A percentile compares a stretch with the other conserved stretches of the same genome.
Evolutionary conservation across 2,329 filamentous ascomycete genomes (phyloP).

Genomic region (Seiridium unicorne): DNA sequence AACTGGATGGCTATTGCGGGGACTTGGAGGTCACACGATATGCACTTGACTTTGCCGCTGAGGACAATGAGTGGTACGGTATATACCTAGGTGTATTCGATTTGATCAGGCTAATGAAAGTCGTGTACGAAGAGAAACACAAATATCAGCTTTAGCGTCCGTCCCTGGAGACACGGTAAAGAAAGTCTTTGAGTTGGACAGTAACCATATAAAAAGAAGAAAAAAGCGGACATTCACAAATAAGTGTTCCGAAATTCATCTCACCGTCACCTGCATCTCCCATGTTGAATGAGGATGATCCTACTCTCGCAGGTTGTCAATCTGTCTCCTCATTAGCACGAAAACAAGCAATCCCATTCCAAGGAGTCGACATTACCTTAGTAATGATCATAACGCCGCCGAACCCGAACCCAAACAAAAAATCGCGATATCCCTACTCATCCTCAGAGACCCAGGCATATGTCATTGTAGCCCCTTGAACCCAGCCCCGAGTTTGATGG

Average conservation of each 20-base stretch:
- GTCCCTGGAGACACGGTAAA: not conserved
- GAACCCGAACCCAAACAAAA: no score
- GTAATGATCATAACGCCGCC: no score
- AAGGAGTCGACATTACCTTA: no score
- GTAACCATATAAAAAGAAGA: not conserved
- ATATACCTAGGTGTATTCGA: no score
- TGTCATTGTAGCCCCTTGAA: conserved; percentile 21
- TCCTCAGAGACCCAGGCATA: not conserved
- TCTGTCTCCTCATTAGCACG: not conserved
- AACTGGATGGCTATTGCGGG: no score
- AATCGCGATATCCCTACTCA: no score
- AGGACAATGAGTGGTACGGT: no score
- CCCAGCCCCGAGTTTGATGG: conserved; percentile 31
- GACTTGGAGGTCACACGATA: no score
- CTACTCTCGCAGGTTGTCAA: not conserved
- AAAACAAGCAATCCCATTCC: not conserved
- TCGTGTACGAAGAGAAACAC: no score
- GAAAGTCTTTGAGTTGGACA: not conserved
- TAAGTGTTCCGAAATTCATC: not conserved
- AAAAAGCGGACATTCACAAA: not conserved
- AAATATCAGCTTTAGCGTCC: no score
- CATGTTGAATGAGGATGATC: conserved; percentile 1
- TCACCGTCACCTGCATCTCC: not conserved
- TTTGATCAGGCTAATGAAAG: no score
- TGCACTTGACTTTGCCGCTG: no score